Evolutionary conservation across 164 flowering plant genomes (phyloP), one percentile per base, ranked within the genome.

Genomic region (Warburgia ugandensis): DNA sequence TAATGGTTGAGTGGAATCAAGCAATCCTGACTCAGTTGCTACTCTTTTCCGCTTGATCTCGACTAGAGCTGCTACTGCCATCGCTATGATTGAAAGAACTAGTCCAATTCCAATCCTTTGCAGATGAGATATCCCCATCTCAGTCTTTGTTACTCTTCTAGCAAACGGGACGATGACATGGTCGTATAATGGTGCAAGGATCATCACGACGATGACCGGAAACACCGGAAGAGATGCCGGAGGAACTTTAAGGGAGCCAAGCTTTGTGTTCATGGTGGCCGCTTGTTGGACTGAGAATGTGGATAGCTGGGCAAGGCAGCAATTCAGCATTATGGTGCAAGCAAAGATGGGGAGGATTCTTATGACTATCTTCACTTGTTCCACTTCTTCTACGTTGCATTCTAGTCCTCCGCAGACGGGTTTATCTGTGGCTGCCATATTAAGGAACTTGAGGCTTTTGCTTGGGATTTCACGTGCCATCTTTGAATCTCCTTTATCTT

Each of bases 251-350:
- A 86, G 25, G 39, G 77, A 55, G 29, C 86, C 94, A 10, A 90
- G 49, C 52, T 73, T 72, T 27, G 86, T 90, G 70, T 86, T 63
- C 97, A 90, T 90, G 45, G 94, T 82, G 33, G 94, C 78, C 17
- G 94, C 95, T 72, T 90, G 97, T 62, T 86, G 83, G 44, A 90
- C 84, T 1, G 97, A 90, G 60, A 90, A 86, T 32, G 94, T 90
- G 22, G 94, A 84, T 37, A 86, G 91, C 62, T 86, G 97, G 28
- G 97, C 97, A 0, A 90, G 78, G 69, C 95, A 86, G 55, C 91
- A 78, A 69, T 90, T 90, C 7, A 86, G 80, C 78, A 84, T 79
- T 38, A 86, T 77, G 53, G 95, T 90, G 12, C 77, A 80, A 40
- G 71, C 69, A 63, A 90, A 84, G 11, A 90, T 82, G 2, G 95